These are phyloP conservation scores for Pyrenophora teres DNA, from an alignment of 2,329 filamentous ascomycete species.

Conservation along the genomic window DNA sequence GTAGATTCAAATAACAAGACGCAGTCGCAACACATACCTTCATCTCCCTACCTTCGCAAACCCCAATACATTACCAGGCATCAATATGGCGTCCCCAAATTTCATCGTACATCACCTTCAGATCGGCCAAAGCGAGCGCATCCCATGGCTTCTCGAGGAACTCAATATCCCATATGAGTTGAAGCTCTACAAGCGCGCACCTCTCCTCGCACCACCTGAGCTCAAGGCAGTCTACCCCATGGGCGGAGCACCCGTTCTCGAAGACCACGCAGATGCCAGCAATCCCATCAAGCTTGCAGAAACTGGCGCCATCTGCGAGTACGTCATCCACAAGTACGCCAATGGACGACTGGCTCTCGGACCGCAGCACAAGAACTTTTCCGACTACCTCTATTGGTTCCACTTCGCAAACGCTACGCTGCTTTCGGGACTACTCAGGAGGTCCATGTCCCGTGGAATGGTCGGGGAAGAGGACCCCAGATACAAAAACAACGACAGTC, in stretches of 20 bases:
- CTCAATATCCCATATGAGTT: slow-evolving; percentile 61
- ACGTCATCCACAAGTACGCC: slow-evolving; percentile 60
- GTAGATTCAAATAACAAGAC: background rate
- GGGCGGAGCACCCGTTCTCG: slow-evolving; percentile 64
- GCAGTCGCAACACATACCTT: background rate
- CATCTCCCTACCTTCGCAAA: background rate
- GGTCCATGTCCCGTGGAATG: slow-evolving; percentile 37
- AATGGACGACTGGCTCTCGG: slow-evolving; percentile 55
- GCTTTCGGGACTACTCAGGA: slow-evolving; percentile 44
- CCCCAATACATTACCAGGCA: background rate
- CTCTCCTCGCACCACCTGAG: slow-evolving; percentile 48
- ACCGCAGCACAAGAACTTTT: slow-evolving; percentile 56
- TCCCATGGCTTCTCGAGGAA: slow-evolving; percentile 69
- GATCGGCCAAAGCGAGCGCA: slow-evolving; percentile 65
- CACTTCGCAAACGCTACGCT: slow-evolving; percentile 58
- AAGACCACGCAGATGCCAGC: slow-evolving; percentile 54
- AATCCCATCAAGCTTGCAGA: slow-evolving; percentile 62
- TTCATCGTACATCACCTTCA: slow-evolving; percentile 47
- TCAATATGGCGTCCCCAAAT: slow-evolving; percentile 28
- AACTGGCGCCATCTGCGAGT: slow-evolving; percentile 64
- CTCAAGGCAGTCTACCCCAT: slow-evolving; percentile 47
- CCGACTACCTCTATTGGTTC: slow-evolving; percentile 69
- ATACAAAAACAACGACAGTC: slow-evolving; percentile 39
- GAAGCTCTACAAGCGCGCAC: slow-evolving; percentile 53
- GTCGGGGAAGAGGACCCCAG: slow-evolving; percentile 42